Evolutionary conservation across 1,139 yeast genomes (phyloP), one percentile per base, ranked within the genome.

Genomic region (Debaryomyces sp.): DNA sequence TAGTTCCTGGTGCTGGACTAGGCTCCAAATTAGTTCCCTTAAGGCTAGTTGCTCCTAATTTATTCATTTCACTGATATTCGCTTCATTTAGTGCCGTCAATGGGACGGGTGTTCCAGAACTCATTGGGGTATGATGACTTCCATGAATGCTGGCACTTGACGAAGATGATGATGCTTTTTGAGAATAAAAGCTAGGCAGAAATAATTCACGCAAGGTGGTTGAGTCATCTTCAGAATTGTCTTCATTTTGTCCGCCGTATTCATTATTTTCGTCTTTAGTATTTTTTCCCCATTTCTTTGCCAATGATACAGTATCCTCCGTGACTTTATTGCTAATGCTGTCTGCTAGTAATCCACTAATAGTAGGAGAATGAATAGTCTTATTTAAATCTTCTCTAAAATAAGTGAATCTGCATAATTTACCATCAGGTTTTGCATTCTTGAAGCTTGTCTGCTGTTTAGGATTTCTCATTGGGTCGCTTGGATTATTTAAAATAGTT

Each of bases 381-480:
- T 90, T 83, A 17, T 87, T 89, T 56, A 94, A 70, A 60, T 91
- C 96, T 56, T 92, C 97, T 55, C 98, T 77, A 66, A 94, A 94
- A 62, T 92, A 94, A 0, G 98, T 90, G 70, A 89, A 94, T 52
- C 99, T 58, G 50, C 73, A 72, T n/a, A 63, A 49, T 17, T 62
- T 66, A 2, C 66, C 63, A 40, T 63, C 68, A 9, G 52, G 41
- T 30, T 56, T 73, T 36, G 56, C 47, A 2, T 48, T 21, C 15
- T 45, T 42, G 30, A 41, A 37, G 12, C 27, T 41, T 32, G 46
- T 10, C 9, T 22, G 29, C 12, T 43, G 34, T 30, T 44, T 43
- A 1, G 23, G 26, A 26, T 22, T 30, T 18, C n/a, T 18, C 7
- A 17, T 5, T 6, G 34, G 47, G 6, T 44, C 33, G 42, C 45